These are phyloP conservation scores for Cercospora zeae-maydis DNA, from an alignment of 2,329 filamentous ascomycete genomes.

Conservation along the genomic window DNA sequence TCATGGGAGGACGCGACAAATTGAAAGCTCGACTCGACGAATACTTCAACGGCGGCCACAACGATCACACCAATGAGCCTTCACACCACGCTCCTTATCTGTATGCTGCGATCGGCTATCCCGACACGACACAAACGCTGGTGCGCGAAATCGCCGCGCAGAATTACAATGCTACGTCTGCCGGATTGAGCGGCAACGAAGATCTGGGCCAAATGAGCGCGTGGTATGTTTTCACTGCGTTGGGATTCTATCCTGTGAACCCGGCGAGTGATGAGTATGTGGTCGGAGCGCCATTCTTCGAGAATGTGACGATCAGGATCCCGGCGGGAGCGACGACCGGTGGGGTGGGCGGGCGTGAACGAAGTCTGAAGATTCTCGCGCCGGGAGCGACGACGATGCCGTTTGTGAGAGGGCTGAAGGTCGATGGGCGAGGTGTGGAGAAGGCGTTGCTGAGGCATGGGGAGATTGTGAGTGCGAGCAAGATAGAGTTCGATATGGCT, in stretches of 20 bases:
- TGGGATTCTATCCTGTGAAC: constrained; percentile 50
- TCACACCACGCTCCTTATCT: constrained; percentile 49
- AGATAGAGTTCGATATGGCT: constrained; percentile 48
- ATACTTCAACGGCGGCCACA: constrained; percentile 47
- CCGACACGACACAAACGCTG: constrained; percentile 39
- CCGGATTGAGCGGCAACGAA: constrained; percentile 48
- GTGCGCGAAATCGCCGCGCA: constrained; percentile 40
- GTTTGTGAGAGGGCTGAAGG: constrained; percentile 42
- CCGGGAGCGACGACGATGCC: constrained; percentile 41
- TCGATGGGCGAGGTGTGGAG: constrained; percentile 40
- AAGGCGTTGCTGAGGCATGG: constrained; percentile 41
- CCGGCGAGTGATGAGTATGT: constrained; percentile 47
- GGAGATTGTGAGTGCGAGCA: constrained; percentile 41
- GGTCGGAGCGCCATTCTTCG: constrained; percentile 47
- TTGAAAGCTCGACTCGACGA: constrained; percentile 46
- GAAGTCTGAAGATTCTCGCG: constrained; percentile 41
- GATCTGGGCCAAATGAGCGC: constrained; percentile 52
- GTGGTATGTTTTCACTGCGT: constrained; percentile 49
- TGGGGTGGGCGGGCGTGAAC: constrained; percentile 27
- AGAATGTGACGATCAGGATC: constrained; percentile 42
- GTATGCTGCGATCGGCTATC: constrained; percentile 45
- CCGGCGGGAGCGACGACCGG: constrained; percentile 37
- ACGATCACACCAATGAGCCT: constrained; percentile 50
- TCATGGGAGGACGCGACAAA: constrained; percentile 40
- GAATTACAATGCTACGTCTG: constrained; percentile 48